Conservation (phyloP, 2,329 filamentous ascomycete species). For the Lasiodiplodia gonubiensis region DNA sequence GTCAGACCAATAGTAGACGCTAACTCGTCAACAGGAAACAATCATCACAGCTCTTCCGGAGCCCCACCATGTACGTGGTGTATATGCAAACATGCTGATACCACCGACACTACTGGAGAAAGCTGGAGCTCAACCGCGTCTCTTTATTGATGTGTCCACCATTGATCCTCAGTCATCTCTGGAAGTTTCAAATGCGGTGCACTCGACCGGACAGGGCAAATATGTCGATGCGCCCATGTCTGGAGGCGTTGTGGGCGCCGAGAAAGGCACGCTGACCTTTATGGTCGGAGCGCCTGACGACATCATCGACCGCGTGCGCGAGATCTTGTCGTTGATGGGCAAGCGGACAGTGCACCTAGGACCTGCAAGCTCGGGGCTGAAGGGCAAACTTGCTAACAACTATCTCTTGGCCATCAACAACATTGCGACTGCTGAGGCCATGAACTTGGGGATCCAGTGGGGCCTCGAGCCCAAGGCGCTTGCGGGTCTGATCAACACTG, state of each 20-base stretch:
- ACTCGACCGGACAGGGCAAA: constrained; percentile 68
- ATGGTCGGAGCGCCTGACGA: constrained; percentile 80
- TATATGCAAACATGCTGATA: constrained; percentile 71
- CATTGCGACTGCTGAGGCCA: constrained; percentile 70
- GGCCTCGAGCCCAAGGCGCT: constrained; percentile 70
- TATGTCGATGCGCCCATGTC: constrained; percentile 98
- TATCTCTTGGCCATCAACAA: constrained; percentile 95
- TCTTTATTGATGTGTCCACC: constrained; percentile 96
- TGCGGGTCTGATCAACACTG: constrained; percentile 87
- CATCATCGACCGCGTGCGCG: constrained; percentile 68
- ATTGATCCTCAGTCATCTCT: constrained; percentile 89
- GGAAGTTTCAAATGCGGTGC: constrained; percentile 74
- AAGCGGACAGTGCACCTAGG: constrained; percentile 86
- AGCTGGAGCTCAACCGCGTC: constrained; percentile 62
- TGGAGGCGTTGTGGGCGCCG: constrained; percentile 89
- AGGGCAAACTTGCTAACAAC: constrained; percentile 95
- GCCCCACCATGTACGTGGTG: constrained; percentile 57
- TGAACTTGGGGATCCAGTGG: constrained; percentile 69
- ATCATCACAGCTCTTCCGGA: constrained; percentile 62
- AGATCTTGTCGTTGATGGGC: constrained; percentile 81
- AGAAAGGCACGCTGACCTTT: constrained; percentile 87
- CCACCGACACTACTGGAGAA: constrained; percentile 58
- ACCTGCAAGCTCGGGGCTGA: constrained; percentile 80
- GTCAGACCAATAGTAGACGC: neutral
- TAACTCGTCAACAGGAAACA: constrained; percentile 47